Base-by-base conservation (phyloP, 1,284 basidiomycete genomes). In the Athelia psychrophila region DNA sequence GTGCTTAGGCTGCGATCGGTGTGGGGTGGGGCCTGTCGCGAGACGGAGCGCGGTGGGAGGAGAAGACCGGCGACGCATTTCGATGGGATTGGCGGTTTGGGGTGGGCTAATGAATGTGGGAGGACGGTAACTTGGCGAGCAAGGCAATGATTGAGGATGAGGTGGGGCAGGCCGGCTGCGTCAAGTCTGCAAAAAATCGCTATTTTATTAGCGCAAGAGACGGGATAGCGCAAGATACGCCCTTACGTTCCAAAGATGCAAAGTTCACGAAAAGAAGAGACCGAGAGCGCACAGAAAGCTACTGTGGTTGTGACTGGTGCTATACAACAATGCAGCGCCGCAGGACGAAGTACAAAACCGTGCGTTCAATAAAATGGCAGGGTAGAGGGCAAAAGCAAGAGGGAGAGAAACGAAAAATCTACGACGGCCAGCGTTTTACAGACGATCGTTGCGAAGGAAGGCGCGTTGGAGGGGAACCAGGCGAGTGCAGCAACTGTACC, bases 21-120 rank as follows among this genome's bases (percentile, higher is more conserved):
- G 62, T n/a, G 84, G 83, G 16, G 76, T 71, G 16, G 83, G 82
- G 8, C 82, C 84, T 23, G 73, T 67, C 47, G 75, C 64, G 50
- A 87, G 75, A 51, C 69, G 76, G 52, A 87, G 76, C 15, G 83
- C 72, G 46, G 79, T 72, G 3, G 84, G 84, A 5, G 84, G 81
- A 25, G n/a, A n/a, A n/a, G 75, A 68, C 27, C 84, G 79, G 58
- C 84, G 82, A 53, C 77, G 74, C 84, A 86, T 84, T 52, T 44
- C 57, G 32, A 50, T 51, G 55, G 45, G 51, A 58, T 40, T 50
- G 47, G 56, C 51, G 48, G 25, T 49, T 38, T 50, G 48, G 30
- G 15, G 38, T 32, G n/a, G 24, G 44, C 5, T 16, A 46, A 24
- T 46, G 23, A 46, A 24, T 46, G 19, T 24, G 44, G 44, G 8